These are phyloP conservation scores for Wallemia ichthyophaga DNA, from an alignment of 1,284 basidiomycete species.

Conservation along the genomic window DNA sequence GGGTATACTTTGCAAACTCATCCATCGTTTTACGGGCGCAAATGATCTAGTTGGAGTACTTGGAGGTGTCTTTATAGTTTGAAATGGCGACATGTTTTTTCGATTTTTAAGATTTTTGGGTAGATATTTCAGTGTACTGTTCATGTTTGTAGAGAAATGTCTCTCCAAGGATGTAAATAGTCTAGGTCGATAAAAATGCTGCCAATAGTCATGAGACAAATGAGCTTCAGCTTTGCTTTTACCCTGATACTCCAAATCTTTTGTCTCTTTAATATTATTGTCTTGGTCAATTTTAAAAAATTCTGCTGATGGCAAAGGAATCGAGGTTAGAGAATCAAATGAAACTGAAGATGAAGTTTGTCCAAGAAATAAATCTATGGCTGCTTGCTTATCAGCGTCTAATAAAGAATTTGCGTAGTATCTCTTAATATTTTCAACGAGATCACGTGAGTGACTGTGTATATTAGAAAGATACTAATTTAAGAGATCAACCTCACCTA, in stretches of 20 bases:
- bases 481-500: neutral
- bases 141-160: constrained; percentile 63
- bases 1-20: neutral
- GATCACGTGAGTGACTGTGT: constrained; percentile 80
- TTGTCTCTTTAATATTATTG: too few species aligned
- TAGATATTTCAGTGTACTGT: constrained; percentile 33
- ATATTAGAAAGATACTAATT: neutral
- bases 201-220: constrained; percentile 33
- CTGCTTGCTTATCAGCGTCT: constrained; percentile 93
- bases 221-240: constrained; percentile 9
- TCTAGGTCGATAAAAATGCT: constrained; percentile 66
- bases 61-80: neutral
- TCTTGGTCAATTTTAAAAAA: constrained; percentile 27
- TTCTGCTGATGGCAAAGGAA: constrained; percentile 16
- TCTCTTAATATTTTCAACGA: constrained; percentile 80
- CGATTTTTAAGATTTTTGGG: neutral
- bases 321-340: constrained; percentile 6
- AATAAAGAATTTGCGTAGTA: constrained; percentile 88
- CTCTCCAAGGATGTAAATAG: constrained; percentile 49
- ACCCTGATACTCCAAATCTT: constrained; percentile 7
- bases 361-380: constrained; percentile 89
- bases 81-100: neutral
- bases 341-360: constrained; percentile 21
- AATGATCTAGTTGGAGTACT: neutral
- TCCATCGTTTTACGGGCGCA: neutral